Conservation (phyloP, 768 basidiomycete genomes). For the Lactarius sp. region DNA sequence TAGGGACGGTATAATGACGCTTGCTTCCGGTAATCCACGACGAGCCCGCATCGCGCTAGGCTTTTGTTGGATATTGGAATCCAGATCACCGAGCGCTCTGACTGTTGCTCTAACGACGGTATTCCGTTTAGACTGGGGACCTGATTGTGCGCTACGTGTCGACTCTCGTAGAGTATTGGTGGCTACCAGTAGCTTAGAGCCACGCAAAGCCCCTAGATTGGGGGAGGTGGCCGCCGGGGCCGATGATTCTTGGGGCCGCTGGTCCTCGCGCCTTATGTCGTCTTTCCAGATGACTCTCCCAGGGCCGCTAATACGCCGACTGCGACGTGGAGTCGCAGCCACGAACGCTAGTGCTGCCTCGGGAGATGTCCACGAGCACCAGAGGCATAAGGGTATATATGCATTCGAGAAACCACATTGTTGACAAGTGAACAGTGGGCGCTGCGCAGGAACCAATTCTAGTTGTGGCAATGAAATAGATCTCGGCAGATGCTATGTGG, state of each 20-base stretch:
- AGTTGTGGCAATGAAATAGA: conserved; percentile 23
- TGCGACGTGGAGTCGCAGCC: conserved; percentile 2
- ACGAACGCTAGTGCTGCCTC: conserved; percentile 15
- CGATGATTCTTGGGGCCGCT: neutral
- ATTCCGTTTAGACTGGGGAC: neutral
- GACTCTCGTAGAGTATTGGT: neutral
- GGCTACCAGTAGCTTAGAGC: neutral
- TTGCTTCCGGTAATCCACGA: conserved; percentile 14
- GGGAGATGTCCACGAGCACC: conserved; percentile 24
- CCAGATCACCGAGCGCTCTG: neutral
- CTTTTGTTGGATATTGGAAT: neutral
- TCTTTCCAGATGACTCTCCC: neutral
- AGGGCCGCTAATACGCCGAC: conserved; percentile 16
- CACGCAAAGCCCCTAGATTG: neutral
- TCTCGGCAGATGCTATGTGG: conserved; percentile 20
- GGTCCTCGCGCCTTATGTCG: neutral
- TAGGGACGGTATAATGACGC: conserved; percentile 1
- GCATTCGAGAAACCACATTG: conserved; percentile 23
- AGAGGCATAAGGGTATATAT: conserved; percentile 24
- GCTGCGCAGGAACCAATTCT: conserved; percentile 15
- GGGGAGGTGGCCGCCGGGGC: neutral
- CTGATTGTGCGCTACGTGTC: neutral
- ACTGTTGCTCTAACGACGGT: conserved; percentile 3
- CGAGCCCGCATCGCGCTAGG: conserved; percentile 1
- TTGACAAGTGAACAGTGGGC: conserved; percentile 23